These are phyloP conservation scores for Boletus pseudo-olivaceus DNA, from an alignment of 768 basidiomycete genomes.

Conservation along the genomic window DNA sequence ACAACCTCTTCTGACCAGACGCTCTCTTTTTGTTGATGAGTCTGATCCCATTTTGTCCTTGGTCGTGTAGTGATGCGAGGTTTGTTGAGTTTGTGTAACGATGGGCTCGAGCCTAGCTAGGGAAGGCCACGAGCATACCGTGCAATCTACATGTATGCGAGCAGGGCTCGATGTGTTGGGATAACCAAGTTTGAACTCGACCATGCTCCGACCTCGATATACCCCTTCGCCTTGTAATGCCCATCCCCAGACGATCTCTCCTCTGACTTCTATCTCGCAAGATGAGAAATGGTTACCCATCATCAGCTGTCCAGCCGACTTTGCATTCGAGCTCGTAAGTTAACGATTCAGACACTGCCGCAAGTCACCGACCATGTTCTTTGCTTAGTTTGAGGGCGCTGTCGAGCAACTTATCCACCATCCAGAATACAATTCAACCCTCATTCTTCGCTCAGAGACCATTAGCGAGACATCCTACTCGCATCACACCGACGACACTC, in stretches of 20 bases:
- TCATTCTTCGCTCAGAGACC: slow-evolving; percentile 83
- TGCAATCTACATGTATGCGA: slow-evolving; percentile 17
- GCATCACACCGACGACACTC: slow-evolving; percentile 39
- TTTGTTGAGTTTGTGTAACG: slow-evolving; percentile 6
- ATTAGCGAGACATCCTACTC: slow-evolving; percentile 29
- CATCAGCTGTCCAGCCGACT: slow-evolving; percentile 40
- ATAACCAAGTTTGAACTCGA: background rate
- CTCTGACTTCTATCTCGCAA: background rate
- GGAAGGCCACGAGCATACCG: slow-evolving; percentile 1
- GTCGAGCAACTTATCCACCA: slow-evolving; percentile 74
- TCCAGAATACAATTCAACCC: slow-evolving; percentile 89
- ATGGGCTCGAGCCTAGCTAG: background rate
- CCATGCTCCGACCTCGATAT: slow-evolving; percentile 22
- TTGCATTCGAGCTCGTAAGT: slow-evolving; percentile 43
- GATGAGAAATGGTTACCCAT: slow-evolving; percentile 32
- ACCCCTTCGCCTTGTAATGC: slow-evolving; percentile 19
- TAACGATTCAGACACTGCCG: background rate
- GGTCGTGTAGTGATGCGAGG: slow-evolving; percentile 12
- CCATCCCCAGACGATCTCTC: background rate
- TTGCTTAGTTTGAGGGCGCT: slow-evolving; percentile 64
- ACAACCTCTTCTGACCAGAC: slow-evolving; percentile 13
- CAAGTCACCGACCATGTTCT: background rate
- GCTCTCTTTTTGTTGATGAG: slow-evolving; percentile 27
- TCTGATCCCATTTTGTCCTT: slow-evolving; percentile 16
- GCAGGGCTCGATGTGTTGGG: slow-evolving; percentile 6